Conservation (phyloP, 129 eudicot genomes). For the Escallonia herrerae region DNA sequence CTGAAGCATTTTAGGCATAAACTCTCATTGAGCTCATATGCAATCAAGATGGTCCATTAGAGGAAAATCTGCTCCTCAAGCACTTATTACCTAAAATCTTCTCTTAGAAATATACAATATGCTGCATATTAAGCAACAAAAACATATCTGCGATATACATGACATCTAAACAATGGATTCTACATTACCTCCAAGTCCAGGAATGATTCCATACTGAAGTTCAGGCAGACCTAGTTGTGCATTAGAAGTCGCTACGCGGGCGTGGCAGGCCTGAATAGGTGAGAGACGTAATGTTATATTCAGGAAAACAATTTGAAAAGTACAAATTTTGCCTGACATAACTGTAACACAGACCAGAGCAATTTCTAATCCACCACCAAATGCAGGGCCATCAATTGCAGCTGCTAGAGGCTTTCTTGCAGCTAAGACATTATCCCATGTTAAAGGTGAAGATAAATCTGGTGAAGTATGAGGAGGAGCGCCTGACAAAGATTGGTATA, state of each 20-base stretch:
- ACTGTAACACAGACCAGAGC: constrained; percentile 40
- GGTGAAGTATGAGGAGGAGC: not conserved
- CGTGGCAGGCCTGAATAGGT: constrained; percentile 51
- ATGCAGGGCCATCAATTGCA: constrained; percentile 64
- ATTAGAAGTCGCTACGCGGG: constrained; percentile 52
- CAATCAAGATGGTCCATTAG: too few relatives aligned
- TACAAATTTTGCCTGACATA: not conserved
- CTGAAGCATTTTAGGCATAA: too few relatives aligned
- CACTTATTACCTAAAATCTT: not conserved
- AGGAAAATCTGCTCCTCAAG: too few relatives aligned
- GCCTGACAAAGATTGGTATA: constrained; percentile 4
- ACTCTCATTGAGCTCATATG: too few relatives aligned
- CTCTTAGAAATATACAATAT: not conserved
- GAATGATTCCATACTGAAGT: constrained; percentile 59
- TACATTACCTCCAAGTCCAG: constrained; percentile 61
- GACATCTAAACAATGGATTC: not conserved
- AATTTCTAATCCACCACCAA: constrained; percentile 71
- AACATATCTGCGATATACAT: constrained; percentile 6
- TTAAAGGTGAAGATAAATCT: not conserved
- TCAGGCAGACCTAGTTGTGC: constrained; percentile 63
- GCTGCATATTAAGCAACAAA: not conserved
- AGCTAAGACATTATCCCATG: constrained; percentile 26
- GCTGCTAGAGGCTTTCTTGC: constrained; percentile 63
- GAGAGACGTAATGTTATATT: not conserved
- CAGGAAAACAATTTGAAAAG: not conserved